Evolutionary conservation across 495 filamentous ascomycete genomes (phyloP), one percentile per base, ranked within the genome.

Genomic region (Saxispiralis lemnorum): DNA sequence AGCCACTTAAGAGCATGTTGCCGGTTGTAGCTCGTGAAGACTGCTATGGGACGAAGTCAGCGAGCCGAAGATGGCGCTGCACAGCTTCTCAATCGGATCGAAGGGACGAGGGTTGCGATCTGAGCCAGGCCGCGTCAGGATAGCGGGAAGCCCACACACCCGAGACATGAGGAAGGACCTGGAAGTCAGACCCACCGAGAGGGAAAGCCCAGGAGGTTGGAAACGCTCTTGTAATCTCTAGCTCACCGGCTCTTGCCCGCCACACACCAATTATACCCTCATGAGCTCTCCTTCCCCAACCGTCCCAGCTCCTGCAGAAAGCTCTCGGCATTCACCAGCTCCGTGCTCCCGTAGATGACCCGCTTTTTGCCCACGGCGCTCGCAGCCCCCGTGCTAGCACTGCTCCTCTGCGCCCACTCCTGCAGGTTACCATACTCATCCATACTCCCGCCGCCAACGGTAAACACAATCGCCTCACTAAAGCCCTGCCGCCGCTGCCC

Each of bases 371-470:
- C 56, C 0, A 51, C 58, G 6, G 57, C 70, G 12, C 63, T 67
- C 12, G 68, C 60, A 14, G 61, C 63, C 7, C 69, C 59, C 11
- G 62, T 66, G 30, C 64, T 68, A 24, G 58, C 58, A 31, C 71
- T 69, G 42, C 68, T 75, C 42, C 87, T 71, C 57, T 74, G 72
- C 7, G 85, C 83, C 92, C 92, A 99, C 56, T 96, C 89, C 56
- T 93, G 84, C 57, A 99, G 59, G 58, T 99, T 99, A 12, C 87
- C 87, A 60, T 99, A 99, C 59, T 99, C 92, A 52, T 96, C 92
- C 86, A 95, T 95, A 54, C 85, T 93, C 18, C 92, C 89, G 41
- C 89, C 89, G 10, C 89, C 89, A 15, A 99, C 88, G 13, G 85
- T 92, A 55, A 99, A 96, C 20, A 96, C 92, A 44, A 96, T 79